Evolutionary conservation across 2,329 filamentous ascomycete species (phyloP), one percentile per base, ranked within the genome.

Genomic region (Fusarium tjaetaba): DNA sequence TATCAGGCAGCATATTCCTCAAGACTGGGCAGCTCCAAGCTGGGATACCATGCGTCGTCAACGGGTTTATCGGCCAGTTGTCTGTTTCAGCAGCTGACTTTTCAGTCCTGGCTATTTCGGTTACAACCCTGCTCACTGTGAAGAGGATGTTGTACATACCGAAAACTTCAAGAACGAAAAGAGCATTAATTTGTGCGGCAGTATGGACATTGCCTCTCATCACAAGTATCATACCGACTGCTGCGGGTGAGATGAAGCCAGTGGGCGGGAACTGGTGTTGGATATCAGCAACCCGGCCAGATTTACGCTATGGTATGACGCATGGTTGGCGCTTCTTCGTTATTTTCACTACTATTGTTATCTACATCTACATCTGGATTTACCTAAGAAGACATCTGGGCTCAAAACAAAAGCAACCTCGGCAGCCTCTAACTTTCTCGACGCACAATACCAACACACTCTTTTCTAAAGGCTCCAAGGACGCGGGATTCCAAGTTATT

Each of bases 251-350:
- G 32, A 78, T 77, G 70, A 43, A 59, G 30, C 76, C 76, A 24
- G 83, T 85, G 0, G 83, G 83, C 7, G 85, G 85, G 1, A 86
- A 86, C 65, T 86, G 85, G 85, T 86, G 85, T 75, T 86, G 85
- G 85, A 86, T 86, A 65, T 76, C 80, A 18, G 70, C 77, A 18
- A 71, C 78, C 5, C 76, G 81, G n/a, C 72, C 79, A 32, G 81
- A 81, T 18, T 78, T 85, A n/a, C 82, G 85, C 32, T 86, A 86
- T 65, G 81, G 77, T 4, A 78, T 86, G 55, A 84, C 83, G 1
- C 85, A 86, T 63, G 84, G 81, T 45, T 86, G 84, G 85, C 82
- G 85, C 11, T 81, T 86, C 56, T 78, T 80, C 22, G 83, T 86
- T 43, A 84, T 86, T 57, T 68, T 83, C 42, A 74, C 76, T 13